Conservation (phyloP, 495 filamentous ascomycete genomes). For the Penicillium bialowiezense region DNA sequence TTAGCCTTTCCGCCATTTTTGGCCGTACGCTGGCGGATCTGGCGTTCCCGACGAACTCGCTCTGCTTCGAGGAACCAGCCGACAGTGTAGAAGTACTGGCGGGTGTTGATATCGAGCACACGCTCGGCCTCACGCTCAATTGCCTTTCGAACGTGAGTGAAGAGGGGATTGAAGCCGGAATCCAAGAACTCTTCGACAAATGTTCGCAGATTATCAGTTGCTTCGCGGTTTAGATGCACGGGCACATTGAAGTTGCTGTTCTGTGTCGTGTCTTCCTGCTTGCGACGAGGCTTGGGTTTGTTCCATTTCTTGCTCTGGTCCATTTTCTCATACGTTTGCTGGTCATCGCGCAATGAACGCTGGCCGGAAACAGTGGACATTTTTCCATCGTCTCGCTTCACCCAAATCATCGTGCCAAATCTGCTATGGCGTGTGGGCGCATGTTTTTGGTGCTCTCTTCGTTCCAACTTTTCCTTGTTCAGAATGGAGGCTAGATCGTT, state of each 20-base stretch:
- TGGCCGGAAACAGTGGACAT: constrained; percentile 87
- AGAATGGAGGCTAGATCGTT: constrained; percentile 74
- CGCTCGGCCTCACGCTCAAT: constrained; percentile 91
- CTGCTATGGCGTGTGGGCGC: constrained; percentile 87
- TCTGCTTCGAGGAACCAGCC: constrained; percentile 95
- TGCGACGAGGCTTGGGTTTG: constrained; percentile 63
- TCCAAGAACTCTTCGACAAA: constrained; percentile 96
- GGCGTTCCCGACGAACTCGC: constrained; percentile 62
- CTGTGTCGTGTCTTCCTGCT: constrained; percentile 60
- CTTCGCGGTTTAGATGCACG: constrained; percentile 61
- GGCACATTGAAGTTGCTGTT: constrained; percentile 72
- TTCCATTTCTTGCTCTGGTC: constrained; percentile 89
- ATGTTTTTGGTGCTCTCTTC: constrained; percentile 70
- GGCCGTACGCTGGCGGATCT: constrained; percentile 36
- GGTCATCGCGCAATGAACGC: constrained; percentile 70
- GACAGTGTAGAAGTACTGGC: constrained; percentile 89
- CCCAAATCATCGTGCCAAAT: constrained; percentile 97
- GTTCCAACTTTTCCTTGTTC: constrained; percentile 75
- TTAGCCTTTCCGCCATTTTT: constrained; percentile 35
- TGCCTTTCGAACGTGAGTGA: constrained; percentile 78
- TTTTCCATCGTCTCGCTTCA: constrained; percentile 79
- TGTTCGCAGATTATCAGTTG: constrained; percentile 65
- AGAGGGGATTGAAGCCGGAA: constrained; percentile 92
- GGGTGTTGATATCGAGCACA: constrained; percentile 64
- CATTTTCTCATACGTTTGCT: constrained; percentile 77